These are phyloP conservation scores for Aspergillus steynii DNA, from an alignment of 495 filamentous ascomycete species.

Conservation along the genomic window DNA sequence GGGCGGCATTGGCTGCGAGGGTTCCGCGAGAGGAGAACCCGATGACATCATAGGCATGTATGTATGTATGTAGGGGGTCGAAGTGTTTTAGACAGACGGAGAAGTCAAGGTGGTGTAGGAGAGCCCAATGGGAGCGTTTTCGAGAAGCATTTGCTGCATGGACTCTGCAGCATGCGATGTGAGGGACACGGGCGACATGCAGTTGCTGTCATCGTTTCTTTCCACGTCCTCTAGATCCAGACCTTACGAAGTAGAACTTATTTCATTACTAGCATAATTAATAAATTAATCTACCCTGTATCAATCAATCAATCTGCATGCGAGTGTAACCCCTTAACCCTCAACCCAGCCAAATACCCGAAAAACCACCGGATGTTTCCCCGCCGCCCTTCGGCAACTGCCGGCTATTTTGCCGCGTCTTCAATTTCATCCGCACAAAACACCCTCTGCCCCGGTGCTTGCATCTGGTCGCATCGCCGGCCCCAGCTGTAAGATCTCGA, in stretches of 20 bases:
- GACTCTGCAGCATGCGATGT: not conserved
- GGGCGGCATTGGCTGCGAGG: too few relatives aligned
- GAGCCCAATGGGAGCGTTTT: not conserved
- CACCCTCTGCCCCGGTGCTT: not conserved
- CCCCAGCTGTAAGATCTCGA: conserved; percentile 4
- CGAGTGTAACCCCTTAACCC: too few relatives aligned
- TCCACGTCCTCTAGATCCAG: too few relatives aligned
- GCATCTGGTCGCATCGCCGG: conserved; percentile 21
- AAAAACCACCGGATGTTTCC: not conserved
- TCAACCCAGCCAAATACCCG: too few relatives aligned
- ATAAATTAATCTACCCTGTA: too few relatives aligned
- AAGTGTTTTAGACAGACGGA: not conserved
- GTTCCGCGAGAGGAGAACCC: not conserved
- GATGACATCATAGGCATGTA: not conserved
- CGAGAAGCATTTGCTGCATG: not conserved
- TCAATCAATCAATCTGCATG: too few relatives aligned
- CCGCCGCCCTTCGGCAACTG: not conserved
- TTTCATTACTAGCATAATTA: too few relatives aligned
- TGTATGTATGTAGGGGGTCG: not conserved
- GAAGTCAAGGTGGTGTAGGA: not conserved
- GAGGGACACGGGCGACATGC: not conserved
- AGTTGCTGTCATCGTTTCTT: too few relatives aligned
- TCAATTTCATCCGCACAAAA: conserved; percentile 1
- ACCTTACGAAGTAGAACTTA: too few relatives aligned
- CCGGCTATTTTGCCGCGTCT: conserved; percentile 15